Base-by-base conservation (phyloP, 441 rosid genomes). In the Pelargonium fulgidum region DNA sequence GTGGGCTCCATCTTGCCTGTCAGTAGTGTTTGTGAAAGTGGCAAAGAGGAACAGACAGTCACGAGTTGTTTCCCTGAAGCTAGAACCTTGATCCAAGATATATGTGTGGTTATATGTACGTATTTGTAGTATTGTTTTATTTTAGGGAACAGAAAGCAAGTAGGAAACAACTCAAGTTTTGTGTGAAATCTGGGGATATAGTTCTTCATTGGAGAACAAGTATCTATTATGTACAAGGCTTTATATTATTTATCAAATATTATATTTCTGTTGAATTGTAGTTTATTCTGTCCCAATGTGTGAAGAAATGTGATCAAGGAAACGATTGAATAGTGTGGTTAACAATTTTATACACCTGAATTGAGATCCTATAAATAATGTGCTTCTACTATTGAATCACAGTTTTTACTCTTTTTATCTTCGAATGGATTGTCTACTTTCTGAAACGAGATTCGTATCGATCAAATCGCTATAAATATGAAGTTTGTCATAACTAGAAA, bases 1-100 rank as follows among this genome's bases (percentile, higher is more conserved):
- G 98, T 94, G 98, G 99, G 99, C 96, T 24, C 98, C 96, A 0
- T 85, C 98, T 3, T 94, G 96, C 82, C 87, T 94, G 39, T 87
- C 96, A 0, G 78, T 83, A 70, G 81, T 92, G 65, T 92, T 89
- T 77, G 86, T 83, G 68, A 94, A 92, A 83, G 89, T 81, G 39
- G 97, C 95, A 26, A 89, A 88, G 82, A 96, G 92, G 78, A 92
- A 89, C 86, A 86, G 99, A 76, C 99, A 87, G 73, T 89, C 92
- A 0, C 86, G 98, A 71, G 97, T 94, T 78, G 98, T 94, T 73
- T 94, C 98, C 58, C 78, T 94, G 77, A 94, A 94, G 85, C 86
- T 94, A 84, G 99, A 94, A 82, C 91, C 98, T 12, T 94, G 92
- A 92, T 78, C 70, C 68, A 62, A 72, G 73, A 64, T 44, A 45